A percentile compares a stretch with the other conserved stretches of the same genome.
Evolutionary conservation across 371 early-diverging fungal species (phyloP).

Genomic region (Lichtheimia ornata): DNA sequence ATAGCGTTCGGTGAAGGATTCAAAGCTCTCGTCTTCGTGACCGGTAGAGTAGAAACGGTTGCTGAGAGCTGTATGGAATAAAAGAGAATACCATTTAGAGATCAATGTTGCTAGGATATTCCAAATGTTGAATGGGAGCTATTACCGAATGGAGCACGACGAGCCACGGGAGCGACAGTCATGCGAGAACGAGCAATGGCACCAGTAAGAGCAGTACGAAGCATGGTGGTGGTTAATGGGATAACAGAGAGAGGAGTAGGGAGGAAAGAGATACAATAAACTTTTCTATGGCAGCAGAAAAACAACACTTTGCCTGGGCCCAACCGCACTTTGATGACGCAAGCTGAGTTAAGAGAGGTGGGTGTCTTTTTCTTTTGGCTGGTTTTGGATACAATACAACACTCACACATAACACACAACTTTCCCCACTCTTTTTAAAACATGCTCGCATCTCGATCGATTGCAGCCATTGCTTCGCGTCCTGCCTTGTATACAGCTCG

Average conservation of each 20-base stretch:
- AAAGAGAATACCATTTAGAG: not conserved
- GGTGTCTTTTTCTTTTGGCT: not conserved
- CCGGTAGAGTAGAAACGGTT: constrained; percentile 67
- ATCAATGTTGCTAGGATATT: constrained; percentile 2
- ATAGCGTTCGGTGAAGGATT: constrained; percentile 80
- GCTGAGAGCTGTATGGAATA: constrained; percentile 27
- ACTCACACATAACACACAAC: not conserved
- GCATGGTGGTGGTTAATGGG: constrained; percentile 29
- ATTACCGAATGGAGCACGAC: constrained; percentile 14
- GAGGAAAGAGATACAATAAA: not conserved
- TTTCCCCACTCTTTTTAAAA: not conserved
- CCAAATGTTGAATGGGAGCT: not conserved
- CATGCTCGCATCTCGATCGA: constrained; percentile 3
- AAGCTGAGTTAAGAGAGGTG: not conserved
- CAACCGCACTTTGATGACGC: not conserved
- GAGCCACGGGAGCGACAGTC: constrained; percentile 18
- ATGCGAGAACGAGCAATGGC: constrained; percentile 38
- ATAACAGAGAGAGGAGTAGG: not conserved
- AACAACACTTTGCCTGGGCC: not conserved
- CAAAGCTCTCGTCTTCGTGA: constrained; percentile 78
- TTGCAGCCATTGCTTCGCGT: not conserved
- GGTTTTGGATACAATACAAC: not conserved
- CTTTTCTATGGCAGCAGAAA: not conserved
- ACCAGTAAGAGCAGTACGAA: constrained; percentile 53
- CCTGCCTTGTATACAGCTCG: constrained; percentile 4